phyloP scores from a whole-genome alignment of 495 filamentous ascomycete species.

The Penicillium coprophilum region DNA sequence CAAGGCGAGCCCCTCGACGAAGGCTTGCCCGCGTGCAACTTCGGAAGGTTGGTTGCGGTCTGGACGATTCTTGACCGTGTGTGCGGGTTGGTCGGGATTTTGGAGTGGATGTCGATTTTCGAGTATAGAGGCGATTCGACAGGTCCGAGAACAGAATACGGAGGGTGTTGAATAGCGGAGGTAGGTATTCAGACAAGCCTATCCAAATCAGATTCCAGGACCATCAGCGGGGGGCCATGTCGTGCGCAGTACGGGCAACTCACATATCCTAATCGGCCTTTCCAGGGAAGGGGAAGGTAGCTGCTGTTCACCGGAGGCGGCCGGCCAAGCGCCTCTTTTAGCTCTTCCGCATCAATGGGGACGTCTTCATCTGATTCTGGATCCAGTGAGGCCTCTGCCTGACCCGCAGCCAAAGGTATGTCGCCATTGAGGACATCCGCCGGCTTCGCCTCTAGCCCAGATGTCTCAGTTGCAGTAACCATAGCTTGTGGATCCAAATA shows the following conservation, averaged over 20 bases:
- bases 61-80: constrained; percentile 78
- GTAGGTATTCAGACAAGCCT: constrained; percentile 93
- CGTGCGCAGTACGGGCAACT: constrained; percentile 28
- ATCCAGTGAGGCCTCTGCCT: constrained; percentile 33
- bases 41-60: constrained; percentile 67
- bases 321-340: constrained; percentile 54
- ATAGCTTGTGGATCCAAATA: constrained; percentile 2
- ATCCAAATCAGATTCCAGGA: constrained; percentile 17
- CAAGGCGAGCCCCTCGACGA: constrained; percentile 74
- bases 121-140: constrained; percentile 85
- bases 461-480: constrained; percentile 11
- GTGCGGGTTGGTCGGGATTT: constrained; percentile 72
- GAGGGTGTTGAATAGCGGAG: constrained; percentile 81
- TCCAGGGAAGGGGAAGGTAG: constrained; percentile 89
- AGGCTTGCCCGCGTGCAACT: constrained; percentile 61
- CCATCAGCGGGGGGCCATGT: not conserved
- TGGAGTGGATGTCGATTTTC: constrained; percentile 81
- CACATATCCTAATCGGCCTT: constrained; percentile 88
- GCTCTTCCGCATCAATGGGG: constrained; percentile 42
- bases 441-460: constrained; percentile 15
- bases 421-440: constrained; percentile 25
- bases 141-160: constrained; percentile 88
- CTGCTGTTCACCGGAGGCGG: constrained; percentile 80
- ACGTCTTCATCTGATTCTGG: constrained; percentile 51
- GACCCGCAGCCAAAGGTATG: constrained; percentile 13